Evolutionary conservation across 2,329 filamentous ascomycete genomes (phyloP), one percentile per base, ranked within the genome.

Genomic region (Diaporthe caulivora): DNA sequence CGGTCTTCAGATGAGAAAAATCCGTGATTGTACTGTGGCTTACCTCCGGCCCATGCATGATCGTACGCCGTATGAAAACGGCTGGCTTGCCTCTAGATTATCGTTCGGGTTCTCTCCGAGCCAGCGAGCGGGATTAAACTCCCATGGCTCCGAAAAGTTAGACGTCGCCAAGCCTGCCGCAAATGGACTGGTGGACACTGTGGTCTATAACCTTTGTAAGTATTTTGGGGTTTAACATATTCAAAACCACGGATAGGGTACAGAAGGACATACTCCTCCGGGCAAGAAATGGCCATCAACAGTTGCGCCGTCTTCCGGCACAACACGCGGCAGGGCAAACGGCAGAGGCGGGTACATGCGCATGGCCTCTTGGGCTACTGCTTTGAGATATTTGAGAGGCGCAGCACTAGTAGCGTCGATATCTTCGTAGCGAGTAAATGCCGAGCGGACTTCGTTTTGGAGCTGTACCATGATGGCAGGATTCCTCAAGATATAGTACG

Each of bases 401-500:
- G 21, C n/a, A 17, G 72, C 26, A 2, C 67, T 44, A 24, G 51
- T 21, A 44, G 40, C 55, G 62, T 72, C 60, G 15, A 81, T 80
- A 9, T 80, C 76, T 4, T 75, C 72, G 4, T 72, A 67, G 11
- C 44, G 42, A 2, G 24, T n/a, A 51, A 81, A 79, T 13, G 72
- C 68, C 5, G 58, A 31, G 8, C 75, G 75, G 31, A 82, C 75
- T 70, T 82, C 80, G 5, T 70, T 51, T 24, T 77, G 72, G 11
- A 81, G 75, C 24, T 72, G 75, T 1, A 74, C 55, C 1, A 80
- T 72, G 11, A 74, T 75, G 1, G 70, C 37, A 1, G 79, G 78
- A 72, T 80, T 76, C n/a, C 75, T 75, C 54, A 68, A 60, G 10
- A 82, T 74, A 69, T 82, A 78, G 60, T 78, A 82, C 29, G 81